phyloP scores from a whole-genome alignment of 371 early-diverging fungal species.

The Neoconidiobolus thromboides region DNA sequence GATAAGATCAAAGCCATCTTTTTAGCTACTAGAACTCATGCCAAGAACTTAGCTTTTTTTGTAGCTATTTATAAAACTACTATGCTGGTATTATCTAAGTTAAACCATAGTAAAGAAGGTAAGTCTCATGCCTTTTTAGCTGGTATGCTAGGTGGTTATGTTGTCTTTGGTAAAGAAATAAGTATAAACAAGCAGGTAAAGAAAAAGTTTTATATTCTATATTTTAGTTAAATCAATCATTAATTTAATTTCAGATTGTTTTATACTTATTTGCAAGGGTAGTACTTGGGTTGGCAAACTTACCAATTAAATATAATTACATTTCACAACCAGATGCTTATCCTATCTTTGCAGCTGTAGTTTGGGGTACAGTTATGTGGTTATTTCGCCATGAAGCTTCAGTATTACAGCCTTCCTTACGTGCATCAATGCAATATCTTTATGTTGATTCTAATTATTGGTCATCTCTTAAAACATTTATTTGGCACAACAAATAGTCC shows the following conservation, averaged over 20 bases:
- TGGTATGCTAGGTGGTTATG: slow-evolving; percentile 87
- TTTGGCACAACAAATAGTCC: slow-evolving; percentile 73
- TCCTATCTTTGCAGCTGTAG: slow-evolving; percentile 79
- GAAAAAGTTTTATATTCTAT: neutral
- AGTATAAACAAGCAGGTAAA: slow-evolving; percentile 84
- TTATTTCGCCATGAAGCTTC: slow-evolving; percentile 75
- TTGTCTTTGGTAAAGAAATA: slow-evolving; percentile 86
- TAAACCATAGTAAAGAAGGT: slow-evolving; percentile 52
- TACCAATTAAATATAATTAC: slow-evolving; percentile 45
- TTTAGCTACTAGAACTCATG: slow-evolving; percentile 78
- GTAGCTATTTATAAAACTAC: slow-evolving; percentile 83
- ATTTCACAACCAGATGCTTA: slow-evolving; percentile 42
- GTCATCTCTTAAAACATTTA: slow-evolving; percentile 47
- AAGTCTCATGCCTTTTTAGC: slow-evolving; percentile 70
- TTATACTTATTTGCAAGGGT: slow-evolving; percentile 87
- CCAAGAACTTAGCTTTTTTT: slow-evolving; percentile 74
- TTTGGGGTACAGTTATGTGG: slow-evolving; percentile 94
- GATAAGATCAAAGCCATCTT: slow-evolving; percentile 57
- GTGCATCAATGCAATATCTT: slow-evolving; percentile 86
- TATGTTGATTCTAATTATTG: slow-evolving; percentile 72
- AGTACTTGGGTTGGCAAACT: slow-evolving; percentile 64
- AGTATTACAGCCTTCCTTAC: slow-evolving; percentile 77
- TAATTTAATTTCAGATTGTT: slow-evolving; percentile 44
- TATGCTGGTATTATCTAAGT: slow-evolving; percentile 46
- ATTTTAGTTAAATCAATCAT: neutral